Percentiles rank a stretch among this genome's conserved stretches.
Conservation (phyloP, 2,329 filamentous ascomycete species). For the Aspergillus sp. region DNA sequence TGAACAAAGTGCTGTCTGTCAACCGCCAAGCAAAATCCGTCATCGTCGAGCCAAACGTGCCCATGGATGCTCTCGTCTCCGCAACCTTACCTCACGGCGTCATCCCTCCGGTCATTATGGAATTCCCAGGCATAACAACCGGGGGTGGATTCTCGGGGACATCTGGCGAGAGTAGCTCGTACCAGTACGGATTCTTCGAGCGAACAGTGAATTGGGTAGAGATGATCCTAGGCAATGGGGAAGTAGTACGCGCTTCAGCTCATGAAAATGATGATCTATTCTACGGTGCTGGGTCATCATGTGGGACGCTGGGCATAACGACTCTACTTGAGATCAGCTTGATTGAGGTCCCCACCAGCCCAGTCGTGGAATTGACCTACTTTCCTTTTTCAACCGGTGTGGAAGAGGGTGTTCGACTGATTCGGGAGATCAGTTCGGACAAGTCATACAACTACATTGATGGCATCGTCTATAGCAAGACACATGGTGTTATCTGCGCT, state of each 20-base stretch:
- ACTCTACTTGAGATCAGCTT: conserved; percentile 57
- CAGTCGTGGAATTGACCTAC: conserved; percentile 59
- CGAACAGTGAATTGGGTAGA: conserved; percentile 57
- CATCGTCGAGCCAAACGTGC: conserved; percentile 64
- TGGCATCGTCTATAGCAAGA: conserved; percentile 56
- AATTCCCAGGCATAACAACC: conserved; percentile 64
- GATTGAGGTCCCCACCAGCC: conserved; percentile 46
- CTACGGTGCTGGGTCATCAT: conserved; percentile 52
- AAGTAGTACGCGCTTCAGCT: conserved; percentile 44
- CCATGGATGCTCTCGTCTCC: conserved; percentile 59
- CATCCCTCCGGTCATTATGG: conserved; percentile 62
- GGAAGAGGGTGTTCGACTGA: conserved; percentile 42
- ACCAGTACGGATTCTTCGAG: conserved; percentile 62
- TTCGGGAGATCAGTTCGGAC: conserved; percentile 41
- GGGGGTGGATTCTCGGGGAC: conserved; percentile 63
- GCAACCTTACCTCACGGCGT: conserved; percentile 51
- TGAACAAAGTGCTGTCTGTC: conserved; percentile 59
- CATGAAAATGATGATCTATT: conserved; percentile 51
- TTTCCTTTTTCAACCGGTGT: conserved; percentile 47
- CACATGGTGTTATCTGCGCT: conserved; percentile 54
- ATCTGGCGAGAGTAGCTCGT: conserved; percentile 61
- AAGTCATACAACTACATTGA: conserved; percentile 58
- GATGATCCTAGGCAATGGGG: conserved; percentile 56
- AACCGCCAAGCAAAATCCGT: conserved; percentile 49
- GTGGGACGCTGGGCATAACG: conserved; percentile 56